Evolutionary conservation across 768 basidiomycete genomes (phyloP).

Genomic region (Termitomyces sp.): DNA sequence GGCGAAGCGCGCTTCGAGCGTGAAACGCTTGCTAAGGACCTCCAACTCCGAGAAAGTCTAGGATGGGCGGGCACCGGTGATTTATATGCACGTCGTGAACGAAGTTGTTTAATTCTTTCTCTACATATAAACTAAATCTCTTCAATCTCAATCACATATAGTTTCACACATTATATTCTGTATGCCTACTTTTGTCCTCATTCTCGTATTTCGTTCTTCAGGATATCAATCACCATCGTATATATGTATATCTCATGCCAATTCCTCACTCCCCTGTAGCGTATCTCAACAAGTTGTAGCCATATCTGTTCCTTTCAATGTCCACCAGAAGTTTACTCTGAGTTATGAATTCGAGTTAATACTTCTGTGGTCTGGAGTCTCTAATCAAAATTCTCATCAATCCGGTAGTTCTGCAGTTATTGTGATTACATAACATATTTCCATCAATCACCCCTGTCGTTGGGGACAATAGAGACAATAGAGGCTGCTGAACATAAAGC

Average conservation of each 20-base stretch:
- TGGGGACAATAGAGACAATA: constrained; percentile 32
- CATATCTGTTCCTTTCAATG: constrained; percentile 4
- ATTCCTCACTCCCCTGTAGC: constrained; percentile 7
- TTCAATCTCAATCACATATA: neutral
- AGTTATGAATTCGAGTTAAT: neutral
- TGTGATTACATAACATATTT: constrained; percentile 27
- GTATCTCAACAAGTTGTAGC: constrained; percentile 7
- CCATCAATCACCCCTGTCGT: neutral
- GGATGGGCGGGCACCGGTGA: constrained; percentile 20
- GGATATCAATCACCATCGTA: neutral
- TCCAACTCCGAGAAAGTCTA: constrained; percentile 25
- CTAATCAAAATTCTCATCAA: neutral
- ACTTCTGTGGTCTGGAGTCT: too few species aligned
- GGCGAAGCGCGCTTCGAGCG: constrained; percentile 20
- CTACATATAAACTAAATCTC: neutral
- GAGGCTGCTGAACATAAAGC: constrained; percentile 22
- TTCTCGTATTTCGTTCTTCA: neutral
- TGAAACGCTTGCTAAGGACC: constrained; percentile 25
- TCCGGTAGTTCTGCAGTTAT: constrained; percentile 16
- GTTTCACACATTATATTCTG: neutral
- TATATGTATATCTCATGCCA: constrained; percentile 1
- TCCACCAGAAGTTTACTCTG: neutral
- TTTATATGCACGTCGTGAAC: constrained; percentile 44
- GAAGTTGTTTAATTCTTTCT: constrained; percentile 29
- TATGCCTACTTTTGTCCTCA: neutral